These are phyloP conservation scores for Cornus controversa DNA, from an alignment of 148 eudicot species.

Conservation along the genomic window DNA sequence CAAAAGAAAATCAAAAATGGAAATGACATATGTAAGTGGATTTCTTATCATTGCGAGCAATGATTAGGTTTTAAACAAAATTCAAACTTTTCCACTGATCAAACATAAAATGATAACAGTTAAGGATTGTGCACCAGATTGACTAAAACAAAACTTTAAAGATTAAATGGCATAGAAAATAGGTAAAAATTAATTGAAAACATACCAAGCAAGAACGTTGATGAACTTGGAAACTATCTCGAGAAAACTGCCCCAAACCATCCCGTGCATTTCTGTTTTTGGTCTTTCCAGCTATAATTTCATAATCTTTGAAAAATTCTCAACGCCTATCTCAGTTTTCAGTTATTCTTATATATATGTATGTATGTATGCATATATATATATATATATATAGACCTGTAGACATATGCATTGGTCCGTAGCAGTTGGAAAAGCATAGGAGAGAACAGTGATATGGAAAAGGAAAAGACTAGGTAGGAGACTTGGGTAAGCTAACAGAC, in stretches of 20 bases:
- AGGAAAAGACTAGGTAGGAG: too few relatives aligned
- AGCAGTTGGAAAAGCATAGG: too few relatives aligned
- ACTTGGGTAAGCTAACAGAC: too few relatives aligned
- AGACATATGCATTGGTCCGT: too few relatives aligned
- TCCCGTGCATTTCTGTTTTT: background rate
- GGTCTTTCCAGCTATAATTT: too few relatives aligned
- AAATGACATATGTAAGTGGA: background rate
- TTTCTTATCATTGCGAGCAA: too few relatives aligned
- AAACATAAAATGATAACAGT: background rate
- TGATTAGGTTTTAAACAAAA: background rate
- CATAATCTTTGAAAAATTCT: too few relatives aligned
- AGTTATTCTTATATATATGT: too few relatives aligned
- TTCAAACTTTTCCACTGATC: background rate
- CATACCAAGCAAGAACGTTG: constrained; percentile 16
- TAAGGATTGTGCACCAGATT: background rate
- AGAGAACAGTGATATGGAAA: too few relatives aligned
- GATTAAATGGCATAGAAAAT: background rate
- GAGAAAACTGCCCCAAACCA: background rate
- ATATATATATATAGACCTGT: too few relatives aligned
- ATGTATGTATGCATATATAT: too few relatives aligned
- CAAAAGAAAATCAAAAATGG: background rate
- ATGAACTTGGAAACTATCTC: background rate
- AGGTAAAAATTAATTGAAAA: background rate
- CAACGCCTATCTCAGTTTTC: too few relatives aligned
- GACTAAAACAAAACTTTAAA: background rate